Conservation (phyloP, 306 rosid genomes). For the Rubus idaeus region DNA sequence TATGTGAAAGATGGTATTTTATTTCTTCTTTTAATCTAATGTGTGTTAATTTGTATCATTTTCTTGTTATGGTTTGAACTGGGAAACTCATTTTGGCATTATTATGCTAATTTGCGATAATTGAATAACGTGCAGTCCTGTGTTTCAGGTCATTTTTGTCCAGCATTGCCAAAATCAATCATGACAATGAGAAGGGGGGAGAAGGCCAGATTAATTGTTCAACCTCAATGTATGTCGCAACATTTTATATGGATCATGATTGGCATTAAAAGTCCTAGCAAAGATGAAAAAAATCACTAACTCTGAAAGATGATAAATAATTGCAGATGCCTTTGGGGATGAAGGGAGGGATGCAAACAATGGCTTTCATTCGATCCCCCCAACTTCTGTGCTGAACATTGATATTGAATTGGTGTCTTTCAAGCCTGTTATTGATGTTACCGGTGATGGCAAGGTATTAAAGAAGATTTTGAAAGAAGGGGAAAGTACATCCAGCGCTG, state of each 20-base stretch:
- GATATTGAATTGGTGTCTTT: slow-evolving; percentile 60
- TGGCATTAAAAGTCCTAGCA: not conserved
- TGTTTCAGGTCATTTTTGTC: slow-evolving; percentile 52
- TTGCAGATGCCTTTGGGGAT: slow-evolving; percentile 57
- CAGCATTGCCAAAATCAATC: slow-evolving; percentile 52
- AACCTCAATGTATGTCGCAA: slow-evolving; percentile 55
- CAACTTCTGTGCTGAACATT: slow-evolving; percentile 49
- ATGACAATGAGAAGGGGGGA: slow-evolving; percentile 64
- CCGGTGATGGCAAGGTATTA: slow-evolving; percentile 60
- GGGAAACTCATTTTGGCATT: not conserved
- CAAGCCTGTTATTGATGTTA: slow-evolving; percentile 66
- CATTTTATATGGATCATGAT: not conserved
- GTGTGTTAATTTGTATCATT: not conserved
- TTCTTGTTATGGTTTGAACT: not conserved
- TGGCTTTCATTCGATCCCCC: slow-evolving; percentile 42
- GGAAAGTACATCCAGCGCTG: slow-evolving; percentile 49
- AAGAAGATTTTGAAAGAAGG: slow-evolving; percentile 70
- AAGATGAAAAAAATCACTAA: not conserved
- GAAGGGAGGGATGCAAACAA: slow-evolving; percentile 42
- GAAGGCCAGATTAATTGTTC: slow-evolving; percentile 66
- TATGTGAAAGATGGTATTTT: slow-evolving; percentile 56
- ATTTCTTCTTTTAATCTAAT: not conserved
- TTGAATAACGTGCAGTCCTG: slow-evolving; percentile 3
- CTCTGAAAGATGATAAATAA: slow-evolving; percentile 3
- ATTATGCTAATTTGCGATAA: not conserved